phyloP scores from a whole-genome alignment of 2,329 filamentous ascomycete species.

The Fusarium fujikuroi region DNA sequence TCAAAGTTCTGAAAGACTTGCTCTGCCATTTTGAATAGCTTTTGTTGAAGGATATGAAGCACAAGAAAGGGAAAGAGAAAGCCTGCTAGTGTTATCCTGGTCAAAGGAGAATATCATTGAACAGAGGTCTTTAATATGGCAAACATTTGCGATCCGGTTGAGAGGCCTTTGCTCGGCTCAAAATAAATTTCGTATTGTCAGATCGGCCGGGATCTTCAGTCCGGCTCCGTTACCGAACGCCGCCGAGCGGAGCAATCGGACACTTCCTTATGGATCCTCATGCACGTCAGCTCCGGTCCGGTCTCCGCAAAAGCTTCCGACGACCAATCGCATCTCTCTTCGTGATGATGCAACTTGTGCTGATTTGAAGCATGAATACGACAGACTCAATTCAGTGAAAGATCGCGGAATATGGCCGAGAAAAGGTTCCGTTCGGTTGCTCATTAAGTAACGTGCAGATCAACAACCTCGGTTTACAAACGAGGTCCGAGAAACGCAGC shows the following conservation, averaged over 20 bases:
- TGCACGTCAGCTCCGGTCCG: not conserved
- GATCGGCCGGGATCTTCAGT: not conserved
- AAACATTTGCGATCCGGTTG: too few relatives aligned
- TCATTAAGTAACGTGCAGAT: not conserved
- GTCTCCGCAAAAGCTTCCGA: not conserved
- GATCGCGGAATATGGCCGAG: not conserved
- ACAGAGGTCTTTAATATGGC: not conserved
- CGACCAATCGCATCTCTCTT: not conserved
- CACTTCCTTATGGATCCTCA: not conserved
- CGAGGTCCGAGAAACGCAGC: not conserved
- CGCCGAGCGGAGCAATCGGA: not conserved
- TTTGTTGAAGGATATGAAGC: not conserved
- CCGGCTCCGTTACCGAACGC: not conserved
- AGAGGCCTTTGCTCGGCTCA: not conserved
- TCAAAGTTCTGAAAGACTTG: slow-evolving; percentile 69
- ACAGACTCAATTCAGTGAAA: accelerated
- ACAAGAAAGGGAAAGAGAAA: not conserved
- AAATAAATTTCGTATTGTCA: not conserved
- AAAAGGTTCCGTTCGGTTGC: not conserved
- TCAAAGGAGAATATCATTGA: not conserved
- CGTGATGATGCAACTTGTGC: not conserved
- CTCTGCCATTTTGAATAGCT: not conserved
- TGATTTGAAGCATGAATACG: not conserved
- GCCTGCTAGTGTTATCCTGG: not conserved
- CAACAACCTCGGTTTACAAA: not conserved